These are phyloP conservation scores for Platanthera guangdongensis DNA, from an alignment of 106 monocot species.

Conservation along the genomic window DNA sequence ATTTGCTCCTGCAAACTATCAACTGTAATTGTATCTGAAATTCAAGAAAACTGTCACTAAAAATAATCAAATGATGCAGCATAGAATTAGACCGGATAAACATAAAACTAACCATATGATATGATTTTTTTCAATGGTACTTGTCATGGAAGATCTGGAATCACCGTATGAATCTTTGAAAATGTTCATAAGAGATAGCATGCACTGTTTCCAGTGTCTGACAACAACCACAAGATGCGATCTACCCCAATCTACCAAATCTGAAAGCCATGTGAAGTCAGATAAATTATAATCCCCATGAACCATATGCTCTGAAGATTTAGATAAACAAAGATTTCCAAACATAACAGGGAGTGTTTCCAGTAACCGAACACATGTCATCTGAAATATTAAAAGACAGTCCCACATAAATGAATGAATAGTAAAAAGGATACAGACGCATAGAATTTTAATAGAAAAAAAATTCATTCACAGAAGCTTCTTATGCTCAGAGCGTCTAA, in stretches of 20 bases:
- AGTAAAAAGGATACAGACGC: neutral
- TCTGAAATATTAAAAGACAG: slow-evolving; percentile 40
- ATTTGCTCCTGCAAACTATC: too few relatives aligned
- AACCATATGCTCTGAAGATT: slow-evolving; percentile 6
- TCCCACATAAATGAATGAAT: neutral
- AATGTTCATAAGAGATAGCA: slow-evolving; percentile 37
- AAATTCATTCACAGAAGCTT: too few relatives aligned
- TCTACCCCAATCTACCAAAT: slow-evolving; percentile 75
- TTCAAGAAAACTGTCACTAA: too few relatives aligned
- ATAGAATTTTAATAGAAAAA: neutral
- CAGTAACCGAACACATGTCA: slow-evolving; percentile 82
- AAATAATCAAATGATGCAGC: slow-evolving; percentile 10
- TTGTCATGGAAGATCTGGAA: slow-evolving; percentile 18
- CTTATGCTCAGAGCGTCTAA: too few relatives aligned
- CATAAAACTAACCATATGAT: slow-evolving; percentile 38
- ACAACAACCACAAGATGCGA: slow-evolving; percentile 64
- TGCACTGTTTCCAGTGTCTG: slow-evolving; percentile 84
- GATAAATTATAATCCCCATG: slow-evolving; percentile 1
- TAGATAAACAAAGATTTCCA: slow-evolving; percentile 41
- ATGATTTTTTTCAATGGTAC: slow-evolving; percentile 40
- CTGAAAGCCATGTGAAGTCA: slow-evolving; percentile 63
- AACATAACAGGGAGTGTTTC: slow-evolving; percentile 63
- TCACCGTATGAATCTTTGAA: slow-evolving; percentile 32
- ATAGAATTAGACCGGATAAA: slow-evolving; percentile 1
- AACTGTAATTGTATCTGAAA: too few relatives aligned